Conservation (phyloP, 495 filamentous ascomycete genomes). For the Neurospora africana region DNA sequence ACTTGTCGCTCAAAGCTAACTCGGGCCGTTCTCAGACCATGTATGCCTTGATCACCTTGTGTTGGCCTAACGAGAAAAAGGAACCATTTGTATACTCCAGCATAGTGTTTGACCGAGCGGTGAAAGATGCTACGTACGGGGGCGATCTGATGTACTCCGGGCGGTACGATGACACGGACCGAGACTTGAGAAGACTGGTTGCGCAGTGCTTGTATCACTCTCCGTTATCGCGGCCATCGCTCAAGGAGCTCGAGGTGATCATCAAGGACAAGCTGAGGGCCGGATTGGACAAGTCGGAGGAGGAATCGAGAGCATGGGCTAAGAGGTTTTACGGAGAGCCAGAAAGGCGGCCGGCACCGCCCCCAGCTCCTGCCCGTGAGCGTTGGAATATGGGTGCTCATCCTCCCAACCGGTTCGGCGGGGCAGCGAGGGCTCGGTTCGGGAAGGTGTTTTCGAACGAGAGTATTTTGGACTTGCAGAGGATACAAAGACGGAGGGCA, state of each 20-base stretch:
- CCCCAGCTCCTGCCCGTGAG: background rate
- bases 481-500: background rate
- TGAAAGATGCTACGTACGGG: background rate
- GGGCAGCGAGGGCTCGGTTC: background rate
- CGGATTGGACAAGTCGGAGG: background rate
- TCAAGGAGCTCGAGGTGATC: background rate
- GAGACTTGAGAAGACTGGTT: background rate
- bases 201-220: background rate
- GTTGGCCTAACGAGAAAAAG: background rate
- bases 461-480: background rate
- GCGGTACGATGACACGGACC: background rate
- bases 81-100: background rate
- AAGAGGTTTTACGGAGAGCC: background rate
- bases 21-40: background rate
- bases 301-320: background rate
- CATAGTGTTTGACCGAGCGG: background rate
- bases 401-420: background rate
- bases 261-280: background rate
- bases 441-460: background rate
- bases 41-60: background rate
- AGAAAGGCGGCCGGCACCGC: background rate
- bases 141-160: background rate
- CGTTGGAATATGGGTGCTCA: background rate
- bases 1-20: background rate
- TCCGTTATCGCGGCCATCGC: background rate